Conservation (phyloP, 2,329 filamentous ascomycete genomes). For the Epichloe festucae region DNA sequence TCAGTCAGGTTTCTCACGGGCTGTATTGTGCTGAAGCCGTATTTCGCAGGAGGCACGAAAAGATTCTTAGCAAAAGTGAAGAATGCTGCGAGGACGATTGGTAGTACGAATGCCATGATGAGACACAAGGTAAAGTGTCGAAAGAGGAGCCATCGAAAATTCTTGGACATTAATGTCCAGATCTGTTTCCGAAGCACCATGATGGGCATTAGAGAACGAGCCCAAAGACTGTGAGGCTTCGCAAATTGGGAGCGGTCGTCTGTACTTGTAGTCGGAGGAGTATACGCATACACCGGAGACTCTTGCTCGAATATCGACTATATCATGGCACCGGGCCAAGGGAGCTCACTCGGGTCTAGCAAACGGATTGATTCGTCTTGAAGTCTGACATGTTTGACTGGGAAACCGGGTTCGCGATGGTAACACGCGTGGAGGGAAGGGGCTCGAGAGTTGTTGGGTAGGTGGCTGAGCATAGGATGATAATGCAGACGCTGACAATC, state of each 20-base stretch:
- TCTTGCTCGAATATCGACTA: background rate
- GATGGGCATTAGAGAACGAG: background rate
- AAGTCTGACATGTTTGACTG: no score
- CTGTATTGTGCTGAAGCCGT: slow-evolving; percentile 52
- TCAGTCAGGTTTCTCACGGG: slow-evolving; percentile 51
- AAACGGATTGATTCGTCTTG: background rate
- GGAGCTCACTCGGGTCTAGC: background rate
- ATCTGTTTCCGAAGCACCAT: slow-evolving; percentile 46
- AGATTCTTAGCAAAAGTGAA: slow-evolving; percentile 67
- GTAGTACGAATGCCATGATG: slow-evolving; percentile 46
- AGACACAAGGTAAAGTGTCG: slow-evolving; percentile 40
- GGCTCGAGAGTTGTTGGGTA: no score
- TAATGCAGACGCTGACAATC: background rate
- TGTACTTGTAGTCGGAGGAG: no score
- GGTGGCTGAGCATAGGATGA: background rate
- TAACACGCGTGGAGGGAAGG: no score
- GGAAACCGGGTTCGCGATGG: no score
- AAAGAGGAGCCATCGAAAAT: slow-evolving; percentile 43
- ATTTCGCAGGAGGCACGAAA: slow-evolving; percentile 64
- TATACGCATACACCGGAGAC: no score
- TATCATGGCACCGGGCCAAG: background rate
- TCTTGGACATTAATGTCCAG: slow-evolving; percentile 49
- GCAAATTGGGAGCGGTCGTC: background rate
- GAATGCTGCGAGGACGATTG: slow-evolving; percentile 44
- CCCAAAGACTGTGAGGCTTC: background rate